Evolutionary conservation across 257 asterid genomes (phyloP), one percentile per base, ranked within the genome.

Genomic region (Ehretia macrophylla): DNA sequence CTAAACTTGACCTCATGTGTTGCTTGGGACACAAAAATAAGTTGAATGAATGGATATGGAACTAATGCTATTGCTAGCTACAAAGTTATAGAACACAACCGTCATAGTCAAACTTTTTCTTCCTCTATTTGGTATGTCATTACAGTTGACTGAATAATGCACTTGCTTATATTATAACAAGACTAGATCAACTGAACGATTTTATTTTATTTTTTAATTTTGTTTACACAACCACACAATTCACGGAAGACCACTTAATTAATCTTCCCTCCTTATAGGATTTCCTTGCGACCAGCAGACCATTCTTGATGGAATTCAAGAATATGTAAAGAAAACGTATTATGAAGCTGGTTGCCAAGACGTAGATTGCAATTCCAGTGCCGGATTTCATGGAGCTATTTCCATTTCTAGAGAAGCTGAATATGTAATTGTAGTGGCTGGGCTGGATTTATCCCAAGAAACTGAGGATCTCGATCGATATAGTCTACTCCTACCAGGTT

Each of bases 401-500:
- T 73, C 86, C 8, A 69, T 75, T 63, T 84, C 91, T 38, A 78
- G 66, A 77, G 56, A 72, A 65, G 90, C 95, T 19, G 91, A 86
- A 11, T 71, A 81, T 57, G 95, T 84, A 55, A 59, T 88, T 52
- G 61, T 92, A 22, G 85, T 86, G 60, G 97, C 73, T 51, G 99
- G 99, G 32, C 54, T 92, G 74, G 97, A 92, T 76, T 79, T 88
- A 72, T 71, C 95, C 17, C 93, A 82, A 64, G 99, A 92, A 83
- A 77, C 85, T 1, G 99, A 92, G 74, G 97, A 88, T 68, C 81
- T 0, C 32, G 99, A 92, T 67, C 81, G 99, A 60, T 83, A 86
- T 65, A 92, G 94, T 79, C 95, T 92, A 68, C 87, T 92, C 49
- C 73, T 92, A 72, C 99, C 99, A 1, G 99, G 99, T 44, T 23